phyloP scores from a whole-genome alignment of 495 filamentous ascomycete genomes.

The Aspergillus funiculosus region DNA sequence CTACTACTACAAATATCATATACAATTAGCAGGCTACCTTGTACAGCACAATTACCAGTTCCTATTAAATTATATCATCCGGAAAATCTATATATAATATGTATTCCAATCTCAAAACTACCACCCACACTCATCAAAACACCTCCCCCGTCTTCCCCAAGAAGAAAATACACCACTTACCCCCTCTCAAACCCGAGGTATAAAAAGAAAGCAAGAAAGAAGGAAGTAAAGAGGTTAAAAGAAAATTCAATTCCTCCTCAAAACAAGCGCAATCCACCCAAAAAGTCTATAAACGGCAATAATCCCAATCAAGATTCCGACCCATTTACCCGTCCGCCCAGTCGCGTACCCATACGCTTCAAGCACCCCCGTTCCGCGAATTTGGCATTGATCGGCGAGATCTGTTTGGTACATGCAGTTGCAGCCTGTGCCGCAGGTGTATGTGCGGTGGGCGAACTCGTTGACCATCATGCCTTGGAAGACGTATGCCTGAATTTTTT shows the following conservation, averaged over 20 bases:
- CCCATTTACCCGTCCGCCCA: constrained; percentile 59
- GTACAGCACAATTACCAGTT: too few species aligned
- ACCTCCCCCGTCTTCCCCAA: too few species aligned
- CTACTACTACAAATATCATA: too few species aligned
- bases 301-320: constrained; percentile 70
- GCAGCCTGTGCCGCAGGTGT: constrained; percentile 52
- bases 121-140: too few species aligned
- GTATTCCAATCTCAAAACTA: too few species aligned
- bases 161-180: not conserved
- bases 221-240: not conserved
- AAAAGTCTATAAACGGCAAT: constrained; percentile 65
- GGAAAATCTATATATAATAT: too few species aligned
- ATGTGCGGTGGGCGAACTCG: constrained; percentile 61
- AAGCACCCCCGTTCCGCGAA: constrained; percentile 62
- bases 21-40: too few species aligned
- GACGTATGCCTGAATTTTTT: constrained; percentile 63
- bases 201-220: not conserved
- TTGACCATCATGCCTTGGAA: constrained; percentile 92
- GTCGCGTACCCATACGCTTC: constrained; percentile 60
- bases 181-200: too few species aligned
- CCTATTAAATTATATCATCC: too few species aligned
- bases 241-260: constrained; percentile 25
- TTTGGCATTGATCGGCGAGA: constrained; percentile 56
- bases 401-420: constrained; percentile 65
- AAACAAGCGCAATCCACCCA: constrained; percentile 42